A percentile compares a stretch with the other conserved stretches of the same genome.
These are phyloP conservation scores for Graphiopsis chlorocephala DNA, from an alignment of 2,329 filamentous ascomycete species.

Conservation along the genomic window DNA sequence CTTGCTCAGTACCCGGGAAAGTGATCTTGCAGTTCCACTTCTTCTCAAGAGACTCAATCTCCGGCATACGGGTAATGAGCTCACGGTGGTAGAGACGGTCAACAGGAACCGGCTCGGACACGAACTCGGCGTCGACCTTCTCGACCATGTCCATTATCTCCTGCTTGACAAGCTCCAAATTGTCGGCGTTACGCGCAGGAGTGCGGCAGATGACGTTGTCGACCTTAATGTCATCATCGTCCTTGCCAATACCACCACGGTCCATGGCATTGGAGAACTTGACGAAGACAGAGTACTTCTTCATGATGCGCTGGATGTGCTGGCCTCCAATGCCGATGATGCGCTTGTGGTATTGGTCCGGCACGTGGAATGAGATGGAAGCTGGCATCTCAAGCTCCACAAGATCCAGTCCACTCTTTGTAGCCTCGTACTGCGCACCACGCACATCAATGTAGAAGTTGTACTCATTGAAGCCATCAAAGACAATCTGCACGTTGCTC, in stretches of 20 bases:
- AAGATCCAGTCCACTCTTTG: constrained; percentile 85
- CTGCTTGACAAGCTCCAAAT: constrained; percentile 93
- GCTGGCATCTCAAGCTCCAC: constrained; percentile 99
- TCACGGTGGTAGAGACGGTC: constrained; percentile 95
- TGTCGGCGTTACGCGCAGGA: constrained; percentile 93
- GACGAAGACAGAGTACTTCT: constrained; percentile 99
- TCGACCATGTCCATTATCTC: constrained; percentile 99
- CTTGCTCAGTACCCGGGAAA: constrained; percentile 95
- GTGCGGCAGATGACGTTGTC: constrained; percentile 99
- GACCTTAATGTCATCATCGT: constrained; percentile 97
- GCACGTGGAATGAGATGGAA: constrained; percentile 97
- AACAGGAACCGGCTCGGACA: constrained; percentile 87
- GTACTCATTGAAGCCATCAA: constrained; percentile 98
- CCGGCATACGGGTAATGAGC: constrained; percentile 79
- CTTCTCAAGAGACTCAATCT: constrained; percentile 94
- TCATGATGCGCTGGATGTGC: constrained; percentile 99
- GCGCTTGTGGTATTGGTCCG: constrained; percentile 98
- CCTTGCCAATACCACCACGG: constrained; percentile 84
- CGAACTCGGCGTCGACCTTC: constrained; percentile 94
- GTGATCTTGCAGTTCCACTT: constrained; percentile 99
- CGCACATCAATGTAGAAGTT: constrained; percentile 99
- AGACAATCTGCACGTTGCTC: constrained; percentile 98
- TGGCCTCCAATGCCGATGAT: constrained; percentile 98
- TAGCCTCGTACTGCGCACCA: constrained; percentile 85
- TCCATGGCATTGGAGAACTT: constrained; percentile 99